These are phyloP conservation scores for Kodamaea neixiangensis DNA, from an alignment of 805 yeast genomes.

Conservation along the genomic window DNA sequence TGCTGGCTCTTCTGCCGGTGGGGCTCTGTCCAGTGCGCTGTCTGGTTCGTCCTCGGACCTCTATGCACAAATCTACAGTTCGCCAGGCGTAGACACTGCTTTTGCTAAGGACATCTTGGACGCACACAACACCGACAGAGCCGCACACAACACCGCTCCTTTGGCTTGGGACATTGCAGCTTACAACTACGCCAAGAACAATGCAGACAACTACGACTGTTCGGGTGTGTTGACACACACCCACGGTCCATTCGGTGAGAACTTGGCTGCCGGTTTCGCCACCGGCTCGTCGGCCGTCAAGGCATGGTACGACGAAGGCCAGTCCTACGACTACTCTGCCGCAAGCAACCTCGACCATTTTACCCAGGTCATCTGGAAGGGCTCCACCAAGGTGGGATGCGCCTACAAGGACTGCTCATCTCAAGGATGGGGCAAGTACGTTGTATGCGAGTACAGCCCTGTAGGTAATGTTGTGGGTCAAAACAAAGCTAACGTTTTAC, in stretches of 20 bases:
- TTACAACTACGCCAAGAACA: slow-evolving; percentile 34
- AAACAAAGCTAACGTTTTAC: slow-evolving; percentile 29
- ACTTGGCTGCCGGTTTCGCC: slow-evolving; percentile 38
- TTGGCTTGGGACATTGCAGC: slow-evolving; percentile 35
- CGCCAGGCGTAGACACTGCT: slow-evolving; percentile 25
- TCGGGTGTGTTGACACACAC: slow-evolving; percentile 39
- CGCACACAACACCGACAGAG: slow-evolving; percentile 36
- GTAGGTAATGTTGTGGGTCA: slow-evolving; percentile 38
- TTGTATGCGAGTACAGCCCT: slow-evolving; percentile 37
- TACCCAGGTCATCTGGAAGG: slow-evolving; percentile 35
- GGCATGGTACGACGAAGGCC: slow-evolving; percentile 41
- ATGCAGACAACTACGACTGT: slow-evolving; percentile 39
- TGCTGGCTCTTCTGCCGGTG: slow-evolving; percentile 14
- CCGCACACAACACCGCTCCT: slow-evolving; percentile 28
- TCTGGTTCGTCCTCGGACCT: slow-evolving; percentile 7
- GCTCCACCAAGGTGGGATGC: slow-evolving; percentile 31
- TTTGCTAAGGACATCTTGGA: slow-evolving; percentile 34
- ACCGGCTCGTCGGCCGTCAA: slow-evolving; percentile 30
- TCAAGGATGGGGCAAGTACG: slow-evolving; percentile 33
- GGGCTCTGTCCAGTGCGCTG: slow-evolving; percentile 1
- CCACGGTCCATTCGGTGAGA: slow-evolving; percentile 39
- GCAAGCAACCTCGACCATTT: slow-evolving; percentile 32
- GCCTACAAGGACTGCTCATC: slow-evolving; percentile 35
- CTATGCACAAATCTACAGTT: slow-evolving; percentile 21
- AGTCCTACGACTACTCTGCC: slow-evolving; percentile 24